Evolutionary conservation across 2,329 filamentous ascomycete species (phyloP), one percentile per base, ranked within the genome.

Genomic region (Decorospora gaudefroyi): DNA sequence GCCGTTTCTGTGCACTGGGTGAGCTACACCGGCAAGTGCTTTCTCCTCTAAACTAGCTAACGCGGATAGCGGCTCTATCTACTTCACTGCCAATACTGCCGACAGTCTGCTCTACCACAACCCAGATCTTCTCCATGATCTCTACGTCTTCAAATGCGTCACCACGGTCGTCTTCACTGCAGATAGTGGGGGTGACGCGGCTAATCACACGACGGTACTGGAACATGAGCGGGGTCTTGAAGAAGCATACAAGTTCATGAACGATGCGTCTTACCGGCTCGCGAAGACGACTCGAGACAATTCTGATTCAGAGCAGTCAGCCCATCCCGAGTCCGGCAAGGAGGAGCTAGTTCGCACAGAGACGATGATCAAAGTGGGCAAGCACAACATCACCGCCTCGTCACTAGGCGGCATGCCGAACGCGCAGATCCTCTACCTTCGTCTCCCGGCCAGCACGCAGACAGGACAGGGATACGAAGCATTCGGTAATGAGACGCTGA

Each of bases 21-120:
- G 27, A 15, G 25, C 13, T 27, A 6, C 5, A 7, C 1, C 10
- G 17, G 1, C 12, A n/a, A 15, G 0, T 13, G 3, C 11, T 3
- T 12, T 13, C 13, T 12, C 7, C 18, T 1, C 2, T 7, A 4
- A n/a, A 4, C 15, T 21, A 2, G 3, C 45, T 51, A 28, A 53
- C 22, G 21, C 25, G 22, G n/a, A n/a, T 13, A 65, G 61, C 27
- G 62, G 62, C 23, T 55, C 57, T 6, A 42, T 65, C 22, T 65
- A 65, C 49, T 62, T 64, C 47, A 49, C 45, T 19, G 64, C 61
- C 0, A 59, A 65, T 21, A 59, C 60, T 12, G 49, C 53, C 21
- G 64, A 66, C 30, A 47, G 41, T 27, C 35, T 65, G 1, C 53
- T 67, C 16, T 67, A 57, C 41, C 60, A 64, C 26, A 64, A 57